A percentile compares a stretch with the other conserved stretches of the same genome.
Conservation (phyloP, 306 rosid genomes). For the Albizia julibrissin region DNA sequence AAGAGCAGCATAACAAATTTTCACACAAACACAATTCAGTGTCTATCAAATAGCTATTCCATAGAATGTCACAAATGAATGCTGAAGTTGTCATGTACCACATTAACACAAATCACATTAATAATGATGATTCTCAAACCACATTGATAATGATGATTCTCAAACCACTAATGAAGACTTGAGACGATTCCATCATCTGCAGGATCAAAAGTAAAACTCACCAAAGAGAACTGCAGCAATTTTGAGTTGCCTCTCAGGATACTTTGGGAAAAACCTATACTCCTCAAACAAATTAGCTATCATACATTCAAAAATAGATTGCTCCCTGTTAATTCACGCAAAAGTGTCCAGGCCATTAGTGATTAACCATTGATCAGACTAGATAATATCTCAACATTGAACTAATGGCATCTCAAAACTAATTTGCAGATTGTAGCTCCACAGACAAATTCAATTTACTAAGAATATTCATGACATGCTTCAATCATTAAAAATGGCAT, state of each 20-base stretch:
- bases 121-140: background rate
- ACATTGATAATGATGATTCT: background rate
- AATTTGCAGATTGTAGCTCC: background rate
- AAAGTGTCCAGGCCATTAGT: conserved; percentile 22
- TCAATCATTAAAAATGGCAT: background rate
- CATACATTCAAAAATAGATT: conserved; percentile 87
- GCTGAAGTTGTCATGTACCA: background rate
- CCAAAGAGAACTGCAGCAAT: conserved; percentile 95
- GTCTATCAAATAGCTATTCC: background rate
- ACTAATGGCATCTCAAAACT: background rate
- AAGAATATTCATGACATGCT: background rate
- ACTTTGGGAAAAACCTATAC: conserved; percentile 90
- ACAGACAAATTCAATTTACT: background rate
- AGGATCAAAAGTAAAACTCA: conserved; percentile 47
- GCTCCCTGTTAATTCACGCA: conserved; percentile 68
- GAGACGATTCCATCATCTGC: conserved; percentile 24
- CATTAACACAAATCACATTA: background rate
- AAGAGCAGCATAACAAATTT: background rate
- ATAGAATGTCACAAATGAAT: background rate
- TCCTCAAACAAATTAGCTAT: conserved; percentile 92
- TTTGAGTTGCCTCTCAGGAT: conserved; percentile 94
- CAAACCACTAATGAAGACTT: background rate
- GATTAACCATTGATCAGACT: conserved; percentile 6
- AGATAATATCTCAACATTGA: background rate
- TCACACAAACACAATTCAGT: background rate